Base-by-base conservation (phyloP, 1,284 basidiomycete species). In the Amylostereum chailletii region DNA sequence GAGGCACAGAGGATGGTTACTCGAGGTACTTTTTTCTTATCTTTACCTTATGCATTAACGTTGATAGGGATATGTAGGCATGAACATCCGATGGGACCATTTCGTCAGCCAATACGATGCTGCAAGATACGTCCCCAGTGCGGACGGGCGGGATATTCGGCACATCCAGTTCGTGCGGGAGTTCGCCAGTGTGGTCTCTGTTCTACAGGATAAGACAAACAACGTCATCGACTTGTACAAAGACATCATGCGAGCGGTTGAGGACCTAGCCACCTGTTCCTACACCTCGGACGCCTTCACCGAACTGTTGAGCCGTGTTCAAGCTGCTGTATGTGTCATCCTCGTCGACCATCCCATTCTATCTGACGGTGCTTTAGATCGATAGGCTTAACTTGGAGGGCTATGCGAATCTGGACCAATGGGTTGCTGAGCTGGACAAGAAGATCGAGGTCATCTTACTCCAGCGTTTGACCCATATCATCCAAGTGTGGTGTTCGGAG, bases 321-420 rank as follows among this genome's bases (percentile, higher is more conserved):
- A 99, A 65, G 82, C 86, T 57, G 90, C 88, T 10, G 88, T 90
- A 60, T 50, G 85, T 68, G 1, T 11, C 40, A 48, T 7, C 44
- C 5, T 33, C 5, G 33, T 29, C n/a, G 9, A 29, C 19, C 39
- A 30, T 36, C 4, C 29, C 31, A 29, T 29, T 31, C 43, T 50
- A 34, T 10, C 45, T 54, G 31, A 47, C 34, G 1, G 9, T 31
- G 40, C 32, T 8, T 39, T 41, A 91, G 83, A 92, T 98, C 55
- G 96, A 99, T 67, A 81, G 86, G 47, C 76, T 99, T 57, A 98
- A 97, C 62, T 69, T 99, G 55, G 94, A 97, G 62, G 94, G 95
- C 7, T 99, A 95, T 61, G 91, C 94, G 4, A 99, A 99, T 60
- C 78, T 99, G n/a, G 94, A 97, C 53, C 81, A 91, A 47, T 99